phyloP scores from a whole-genome alignment of 371 early-diverging fungal genomes.

The Parasitella parasitica region DNA sequence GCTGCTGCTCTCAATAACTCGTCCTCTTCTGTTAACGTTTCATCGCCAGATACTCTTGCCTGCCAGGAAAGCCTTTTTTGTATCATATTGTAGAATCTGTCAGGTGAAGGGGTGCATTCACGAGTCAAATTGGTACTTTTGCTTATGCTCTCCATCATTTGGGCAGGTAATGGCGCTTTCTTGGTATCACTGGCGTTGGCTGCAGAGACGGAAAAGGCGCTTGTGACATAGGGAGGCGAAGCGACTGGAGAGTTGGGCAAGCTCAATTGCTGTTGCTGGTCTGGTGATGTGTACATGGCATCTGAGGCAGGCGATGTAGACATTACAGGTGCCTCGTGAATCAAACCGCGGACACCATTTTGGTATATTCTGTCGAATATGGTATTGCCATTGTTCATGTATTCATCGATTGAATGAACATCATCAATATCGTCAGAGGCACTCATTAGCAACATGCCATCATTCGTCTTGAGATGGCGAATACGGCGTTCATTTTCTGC shows the following conservation, averaged over 20 bases:
- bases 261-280: constrained; percentile 5
- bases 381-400: constrained; percentile 43
- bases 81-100: constrained; percentile 45
- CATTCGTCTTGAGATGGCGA: constrained; percentile 48
- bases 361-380: constrained; percentile 62
- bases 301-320: background rate
- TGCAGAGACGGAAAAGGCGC: background rate
- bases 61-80: constrained; percentile 42
- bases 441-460: background rate
- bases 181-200: background rate
- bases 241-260: constrained; percentile 21
- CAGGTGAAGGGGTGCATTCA: constrained; percentile 46
- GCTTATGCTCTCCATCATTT: background rate
- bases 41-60: constrained; percentile 16
- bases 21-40: constrained; percentile 25
- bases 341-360: constrained; percentile 51
- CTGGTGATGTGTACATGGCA: background rate
- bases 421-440: constrained; percentile 18
- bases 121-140: constrained; percentile 6
- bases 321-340: constrained; percentile 20
- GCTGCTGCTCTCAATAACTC: background rate
- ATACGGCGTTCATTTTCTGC: constrained; percentile 75
- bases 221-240: constrained; percentile 9
- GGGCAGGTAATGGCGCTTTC: background rate
- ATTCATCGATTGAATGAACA: constrained; percentile 35